phyloP scores from a whole-genome alignment of 805 yeast genomes.

The Barnettozyma siamensis region DNA sequence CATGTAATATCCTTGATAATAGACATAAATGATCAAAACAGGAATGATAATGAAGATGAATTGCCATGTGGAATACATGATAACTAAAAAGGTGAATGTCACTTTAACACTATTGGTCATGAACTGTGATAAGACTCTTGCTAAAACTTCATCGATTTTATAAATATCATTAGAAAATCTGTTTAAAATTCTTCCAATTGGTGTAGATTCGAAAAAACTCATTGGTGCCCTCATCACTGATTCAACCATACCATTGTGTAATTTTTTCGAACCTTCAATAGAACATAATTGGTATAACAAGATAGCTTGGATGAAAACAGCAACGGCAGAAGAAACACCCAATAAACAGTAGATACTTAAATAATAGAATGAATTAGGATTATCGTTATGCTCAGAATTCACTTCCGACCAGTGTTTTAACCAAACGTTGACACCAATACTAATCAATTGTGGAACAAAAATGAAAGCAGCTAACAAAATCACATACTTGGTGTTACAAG shows the following conservation, averaged over 20 bases:
- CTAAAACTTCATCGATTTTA: slow-evolving; percentile 75
- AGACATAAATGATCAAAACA: slow-evolving; percentile 54
- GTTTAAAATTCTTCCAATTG: slow-evolving; percentile 86
- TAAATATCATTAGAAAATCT: slow-evolving; percentile 89
- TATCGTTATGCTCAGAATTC: slow-evolving; percentile 60
- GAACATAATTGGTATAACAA: slow-evolving; percentile 77
- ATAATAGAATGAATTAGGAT: slow-evolving; percentile 68
- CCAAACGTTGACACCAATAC: slow-evolving; percentile 81
- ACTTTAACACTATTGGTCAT: slow-evolving; percentile 57
- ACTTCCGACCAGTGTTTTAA: slow-evolving; percentile 96
- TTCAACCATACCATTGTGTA: slow-evolving; percentile 72
- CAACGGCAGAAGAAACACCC: slow-evolving; percentile 62
- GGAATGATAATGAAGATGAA: slow-evolving; percentile 71
- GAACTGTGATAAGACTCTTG: slow-evolving; percentile 67
- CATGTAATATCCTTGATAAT: slow-evolving; percentile 72
- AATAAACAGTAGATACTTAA: slow-evolving; percentile 69
- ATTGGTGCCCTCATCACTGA: slow-evolving; percentile 84
- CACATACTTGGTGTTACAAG: slow-evolving; percentile 73
- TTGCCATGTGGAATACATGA: slow-evolving; percentile 83
- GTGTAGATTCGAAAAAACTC: slow-evolving; percentile 94
- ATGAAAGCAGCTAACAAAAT: slow-evolving; percentile 48
- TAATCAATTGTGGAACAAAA: slow-evolving; percentile 50
- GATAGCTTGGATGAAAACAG: slow-evolving; percentile 59
- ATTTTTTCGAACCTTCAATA: slow-evolving; percentile 68
- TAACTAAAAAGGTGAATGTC: slow-evolving; percentile 71